Evolutionary conservation across 163 green algal species (phyloP).

Genomic region (Scenedesmus sp.): DNA sequence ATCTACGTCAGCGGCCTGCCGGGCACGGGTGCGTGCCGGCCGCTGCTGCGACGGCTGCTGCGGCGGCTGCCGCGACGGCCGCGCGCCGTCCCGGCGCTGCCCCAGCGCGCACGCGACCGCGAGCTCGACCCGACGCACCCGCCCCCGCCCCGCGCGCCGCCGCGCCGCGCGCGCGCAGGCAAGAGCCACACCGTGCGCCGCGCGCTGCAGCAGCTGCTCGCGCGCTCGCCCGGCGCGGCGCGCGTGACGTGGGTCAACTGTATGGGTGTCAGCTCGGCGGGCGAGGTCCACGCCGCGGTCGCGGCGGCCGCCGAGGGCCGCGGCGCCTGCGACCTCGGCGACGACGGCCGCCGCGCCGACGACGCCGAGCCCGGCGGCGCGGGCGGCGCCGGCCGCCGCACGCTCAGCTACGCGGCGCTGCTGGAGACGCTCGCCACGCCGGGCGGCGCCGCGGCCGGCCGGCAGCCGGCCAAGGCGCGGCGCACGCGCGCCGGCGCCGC

Average conservation of each 20-base stretch:
- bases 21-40: slow-evolving; percentile 33
- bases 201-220: slow-evolving; percentile 13
- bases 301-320: neutral
- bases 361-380: neutral
- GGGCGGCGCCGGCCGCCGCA: slow-evolving; percentile 2
- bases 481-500: neutral
- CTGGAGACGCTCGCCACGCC: neutral
- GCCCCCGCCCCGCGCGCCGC: neutral
- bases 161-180: neutral
- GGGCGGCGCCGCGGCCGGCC: neutral
- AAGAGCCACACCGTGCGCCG: slow-evolving; percentile 45
- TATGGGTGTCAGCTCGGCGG: slow-evolving; percentile 27
- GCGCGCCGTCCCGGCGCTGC: neutral
- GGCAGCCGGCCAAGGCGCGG: neutral
- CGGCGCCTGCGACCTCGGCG: neutral
- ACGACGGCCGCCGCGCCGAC: neutral
- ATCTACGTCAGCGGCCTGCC: slow-evolving; percentile 45
- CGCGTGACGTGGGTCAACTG: slow-evolving; percentile 42
- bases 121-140: no score
- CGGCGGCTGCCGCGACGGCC: neutral
- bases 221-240: neutral
- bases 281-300: slow-evolving; percentile 26
- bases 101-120: no score
- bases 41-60: neutral
- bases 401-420: slow-evolving; percentile 25